Evolutionary conservation across 139 green algal genomes (phyloP), one percentile per base, ranked within the genome.

Genomic region (Auxenochlorella pyrenoidosa): DNA sequence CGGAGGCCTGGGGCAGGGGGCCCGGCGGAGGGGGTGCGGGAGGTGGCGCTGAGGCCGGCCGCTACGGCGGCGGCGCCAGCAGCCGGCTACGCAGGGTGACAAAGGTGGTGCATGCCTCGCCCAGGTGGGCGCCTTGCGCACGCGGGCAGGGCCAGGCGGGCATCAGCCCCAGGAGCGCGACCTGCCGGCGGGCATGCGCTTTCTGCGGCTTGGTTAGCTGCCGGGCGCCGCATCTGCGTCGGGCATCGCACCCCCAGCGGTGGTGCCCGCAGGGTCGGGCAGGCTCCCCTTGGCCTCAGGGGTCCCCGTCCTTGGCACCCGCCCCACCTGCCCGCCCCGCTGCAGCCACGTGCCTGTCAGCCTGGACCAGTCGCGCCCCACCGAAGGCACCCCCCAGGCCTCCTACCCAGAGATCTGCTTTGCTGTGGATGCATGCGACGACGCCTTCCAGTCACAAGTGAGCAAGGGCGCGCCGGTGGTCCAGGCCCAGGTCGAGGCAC

Each of bases 321-420:
- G 2, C n/a, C 77, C 47, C 36, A 32, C 77, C 47, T n/a, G n/a
- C n/a, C 38, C 16, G 3, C 5, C 2, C 6, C 40, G 5, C 30
- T 36, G 40, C 86, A 82, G 63, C 75, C 82, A 26, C 0, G 89
- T 90, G n/a, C 71, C 85, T 24, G 88, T 96, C 47, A 96, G 96
- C 86, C 86, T 96, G 70, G 93, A 95, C 51, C 85, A 86, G 44
- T 89, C 75, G 58, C 88, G 89, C 54, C 70, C 71, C 8, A 65
- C 86, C 4, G 38, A 78, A 21, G 87, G 86, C 16, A 65, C 81
- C 10, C 89, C 93, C n/a, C 58, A 36, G 22, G 8, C 84, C 3
- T 90, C 88, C 40, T 98, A 96, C 86, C 95, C 95, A 0, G 90
- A 97, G 86, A 93, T 97, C 60, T 95, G 90, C 85, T 97, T 97